Conservation (phyloP, 169 alveolate genomes). For the Plasmodium blacklocki region DNA sequence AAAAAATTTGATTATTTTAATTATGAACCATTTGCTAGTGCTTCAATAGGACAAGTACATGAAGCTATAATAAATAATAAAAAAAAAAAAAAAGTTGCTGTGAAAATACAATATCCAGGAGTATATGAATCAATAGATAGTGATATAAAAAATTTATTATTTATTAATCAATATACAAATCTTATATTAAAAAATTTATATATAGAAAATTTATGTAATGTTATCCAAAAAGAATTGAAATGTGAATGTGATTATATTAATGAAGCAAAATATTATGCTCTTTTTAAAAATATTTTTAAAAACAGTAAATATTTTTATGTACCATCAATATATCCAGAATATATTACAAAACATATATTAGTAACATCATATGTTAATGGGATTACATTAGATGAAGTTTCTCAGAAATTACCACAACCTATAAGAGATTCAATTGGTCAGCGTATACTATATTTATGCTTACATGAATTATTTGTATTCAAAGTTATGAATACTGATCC, state of each 20-base stretch:
- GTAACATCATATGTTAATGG: slow-evolving; percentile 85
- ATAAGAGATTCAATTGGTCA: slow-evolving; percentile 88
- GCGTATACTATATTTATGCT: slow-evolving; percentile 85
- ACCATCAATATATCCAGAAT: slow-evolving; percentile 79
- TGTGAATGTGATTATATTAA: slow-evolving; percentile 86
- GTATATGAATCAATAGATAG: slow-evolving; percentile 85
- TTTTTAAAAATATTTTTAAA: slow-evolving; percentile 78
- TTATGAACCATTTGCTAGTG: slow-evolving; percentile 88
- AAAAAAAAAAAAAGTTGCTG: slow-evolving; percentile 79
- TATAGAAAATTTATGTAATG: slow-evolving; percentile 80
- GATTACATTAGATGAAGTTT: slow-evolving; percentile 75
- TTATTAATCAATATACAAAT: slow-evolving; percentile 80
- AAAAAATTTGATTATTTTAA: slow-evolving; percentile 83
- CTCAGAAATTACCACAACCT: slow-evolving; percentile 71
- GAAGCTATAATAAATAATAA: slow-evolving; percentile 76
- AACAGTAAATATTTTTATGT: slow-evolving; percentile 82
- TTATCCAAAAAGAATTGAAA: slow-evolving; percentile 80
- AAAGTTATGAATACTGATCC: slow-evolving; percentile 93
- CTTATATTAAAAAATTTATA: slow-evolving; percentile 81
- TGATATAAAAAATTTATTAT: slow-evolving; percentile 82
- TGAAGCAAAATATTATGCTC: slow-evolving; percentile 85
- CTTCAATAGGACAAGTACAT: slow-evolving; percentile 89
- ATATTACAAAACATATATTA: slow-evolving; percentile 79
- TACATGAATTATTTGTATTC: slow-evolving; percentile 90
- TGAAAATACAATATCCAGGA: slow-evolving; percentile 86